Percentiles rank a stretch among this genome's conserved stretches.
phyloP scores from a whole-genome alignment of 129 eudicot genomes.

The Arctium lappa region DNA sequence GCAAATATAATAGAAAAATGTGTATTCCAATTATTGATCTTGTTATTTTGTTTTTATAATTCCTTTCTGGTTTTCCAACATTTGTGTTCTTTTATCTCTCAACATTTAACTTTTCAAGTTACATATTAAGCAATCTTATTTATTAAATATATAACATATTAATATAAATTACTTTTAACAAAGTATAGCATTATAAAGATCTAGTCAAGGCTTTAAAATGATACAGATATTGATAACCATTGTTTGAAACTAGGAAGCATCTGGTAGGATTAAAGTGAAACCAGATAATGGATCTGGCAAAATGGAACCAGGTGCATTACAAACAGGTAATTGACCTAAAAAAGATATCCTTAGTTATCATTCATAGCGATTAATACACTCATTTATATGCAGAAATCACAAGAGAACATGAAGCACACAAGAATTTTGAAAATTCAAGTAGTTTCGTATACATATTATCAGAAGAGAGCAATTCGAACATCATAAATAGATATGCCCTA shows the following conservation, averaged over 20 bases:
- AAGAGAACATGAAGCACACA: not conserved
- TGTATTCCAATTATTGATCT: not conserved
- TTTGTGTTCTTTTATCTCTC: not conserved
- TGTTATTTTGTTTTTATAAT: too few relatives aligned
- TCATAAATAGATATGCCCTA: conserved; percentile 2
- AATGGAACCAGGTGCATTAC: too few relatives aligned
- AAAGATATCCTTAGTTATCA: not conserved
- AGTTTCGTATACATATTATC: not conserved
- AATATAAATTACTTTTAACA: too few relatives aligned
- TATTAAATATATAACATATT: too few relatives aligned
- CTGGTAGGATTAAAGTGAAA: too few relatives aligned
- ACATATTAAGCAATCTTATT: not conserved
- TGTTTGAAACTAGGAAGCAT: too few relatives aligned
- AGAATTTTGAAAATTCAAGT: not conserved
- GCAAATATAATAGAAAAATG: not conserved
- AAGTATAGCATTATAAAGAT: too few relatives aligned
- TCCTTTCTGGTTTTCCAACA: too few relatives aligned
- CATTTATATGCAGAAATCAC: not conserved
- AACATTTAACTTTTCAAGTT: not conserved
- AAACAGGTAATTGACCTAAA: too few relatives aligned
- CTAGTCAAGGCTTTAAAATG: too few relatives aligned
- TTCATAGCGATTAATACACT: not conserved
- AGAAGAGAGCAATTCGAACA: not conserved
- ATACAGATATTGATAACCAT: too few relatives aligned
- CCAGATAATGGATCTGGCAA: too few relatives aligned